Conservation (phyloP, 2,329 filamentous ascomycete species). For the Ambrosiella cleistominuta region DNA sequence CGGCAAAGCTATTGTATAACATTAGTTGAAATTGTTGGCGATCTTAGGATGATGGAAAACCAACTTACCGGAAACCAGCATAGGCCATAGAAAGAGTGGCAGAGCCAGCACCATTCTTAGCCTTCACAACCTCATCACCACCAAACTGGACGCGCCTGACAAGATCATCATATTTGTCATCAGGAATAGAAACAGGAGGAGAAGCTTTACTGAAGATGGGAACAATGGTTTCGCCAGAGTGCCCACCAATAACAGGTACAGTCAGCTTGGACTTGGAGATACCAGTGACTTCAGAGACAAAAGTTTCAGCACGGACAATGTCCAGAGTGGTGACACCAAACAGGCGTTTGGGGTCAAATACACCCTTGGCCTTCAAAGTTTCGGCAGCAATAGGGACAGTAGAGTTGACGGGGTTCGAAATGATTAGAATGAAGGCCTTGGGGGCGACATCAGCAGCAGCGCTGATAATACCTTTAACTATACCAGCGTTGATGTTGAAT, state of each 20-base stretch:
- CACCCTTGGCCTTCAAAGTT: conserved; percentile 80
- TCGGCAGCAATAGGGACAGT: conserved; percentile 96
- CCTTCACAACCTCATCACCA: conserved; percentile 91
- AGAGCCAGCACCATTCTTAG: conserved; percentile 80
- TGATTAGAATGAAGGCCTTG: conserved; percentile 89
- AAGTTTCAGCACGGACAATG: conserved; percentile 94
- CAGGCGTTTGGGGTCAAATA: conserved; percentile 88
- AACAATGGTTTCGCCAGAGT: conserved; percentile 96
- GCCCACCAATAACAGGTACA: conserved; percentile 87
- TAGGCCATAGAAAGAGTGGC: conserved; percentile 91
- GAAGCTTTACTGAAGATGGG: conserved; percentile 87
- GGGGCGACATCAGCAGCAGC: conserved; percentile 73
- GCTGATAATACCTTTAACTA: conserved; percentile 86
- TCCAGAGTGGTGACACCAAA: conserved; percentile 98
- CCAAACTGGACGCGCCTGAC: conserved; percentile 95
- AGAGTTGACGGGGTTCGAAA: conserved; percentile 99
- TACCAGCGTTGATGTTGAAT: conserved; percentile 98
- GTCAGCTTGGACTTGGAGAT: conserved; percentile 64
- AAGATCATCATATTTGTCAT: conserved; percentile 77
- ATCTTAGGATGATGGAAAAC: background rate
- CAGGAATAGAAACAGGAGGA: conserved; percentile 62
- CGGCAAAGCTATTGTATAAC: conserved; percentile 49
- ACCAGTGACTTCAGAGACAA: conserved; percentile 72
- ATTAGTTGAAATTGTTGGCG: conserved; percentile 19
- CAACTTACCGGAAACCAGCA: conserved; percentile 68